Conservation (phyloP, 2,329 filamentous ascomycete species). For the Microcyclospora pomicola region DNA sequence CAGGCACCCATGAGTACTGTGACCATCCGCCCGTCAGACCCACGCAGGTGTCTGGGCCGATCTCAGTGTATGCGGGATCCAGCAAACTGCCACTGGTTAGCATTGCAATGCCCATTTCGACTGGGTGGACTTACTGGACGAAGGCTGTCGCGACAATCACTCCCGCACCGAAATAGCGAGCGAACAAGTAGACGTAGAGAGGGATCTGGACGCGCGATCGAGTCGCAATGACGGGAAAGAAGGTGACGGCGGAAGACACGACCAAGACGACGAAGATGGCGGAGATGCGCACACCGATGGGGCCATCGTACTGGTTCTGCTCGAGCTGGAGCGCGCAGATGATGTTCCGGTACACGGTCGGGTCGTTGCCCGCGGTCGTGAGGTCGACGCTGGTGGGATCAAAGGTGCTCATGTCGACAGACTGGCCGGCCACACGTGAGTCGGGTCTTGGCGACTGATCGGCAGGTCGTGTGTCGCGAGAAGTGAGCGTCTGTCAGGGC, state of each 20-base stretch:
- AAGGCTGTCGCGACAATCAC: conserved; percentile 36
- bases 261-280: conserved; percentile 33
- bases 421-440: no score
- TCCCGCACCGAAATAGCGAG: conserved; percentile 34
- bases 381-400: conserved; percentile 3
- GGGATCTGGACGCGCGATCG: conserved; percentile 26
- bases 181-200: conserved; percentile 33
- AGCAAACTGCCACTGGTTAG: conserved; percentile 20
- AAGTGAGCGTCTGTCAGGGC: no score
- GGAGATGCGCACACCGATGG: conserved; percentile 29
- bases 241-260: conserved; percentile 27
- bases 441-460: no score
- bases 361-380: neutral
- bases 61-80: conserved; percentile 18
- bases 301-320: conserved; percentile 42
- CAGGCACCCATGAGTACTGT: conserved; percentile 39
- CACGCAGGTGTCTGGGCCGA: conserved; percentile 32
- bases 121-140: conserved; percentile 25
- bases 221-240: conserved; percentile 36
- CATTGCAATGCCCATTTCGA: neutral
- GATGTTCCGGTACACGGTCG: conserved; percentile 21
- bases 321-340: conserved; percentile 37
- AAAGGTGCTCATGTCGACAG: no score
- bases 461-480: no score
- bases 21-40: conserved; percentile 41